Conservation (phyloP, 228 moss, liverwort and hornwort species). For the Sphagnum magellanicum region DNA sequence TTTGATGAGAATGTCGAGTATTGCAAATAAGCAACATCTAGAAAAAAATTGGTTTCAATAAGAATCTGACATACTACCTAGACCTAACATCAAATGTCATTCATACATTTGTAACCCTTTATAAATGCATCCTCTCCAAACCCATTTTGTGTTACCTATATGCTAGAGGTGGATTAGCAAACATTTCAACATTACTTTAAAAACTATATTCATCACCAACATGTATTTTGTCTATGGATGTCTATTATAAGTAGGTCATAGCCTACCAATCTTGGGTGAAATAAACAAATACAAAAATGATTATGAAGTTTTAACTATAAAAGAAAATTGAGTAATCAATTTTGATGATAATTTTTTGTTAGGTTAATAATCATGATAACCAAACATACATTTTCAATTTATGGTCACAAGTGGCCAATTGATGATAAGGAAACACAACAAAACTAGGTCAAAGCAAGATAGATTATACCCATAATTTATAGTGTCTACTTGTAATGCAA, state of each 20-base stretch:
- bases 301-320: not conserved
- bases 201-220: not conserved
- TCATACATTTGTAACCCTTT: constrained; percentile 74
- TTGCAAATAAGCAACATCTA: too few species aligned
- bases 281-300: not conserved
- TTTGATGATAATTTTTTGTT: too few species aligned
- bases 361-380: too few species aligned
- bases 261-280: not conserved
- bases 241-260: not conserved
- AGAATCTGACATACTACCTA: constrained; percentile 11
- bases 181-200: not conserved
- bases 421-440: too few species aligned
- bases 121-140: constrained; percentile 73
- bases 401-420: too few species aligned
- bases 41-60: too few species aligned
- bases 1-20: too few species aligned
- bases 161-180: not conserved
- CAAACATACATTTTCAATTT: too few species aligned
- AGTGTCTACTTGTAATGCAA: too few species aligned
- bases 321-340: not conserved
- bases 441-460: too few species aligned
- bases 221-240: not conserved
- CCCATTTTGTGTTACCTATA: constrained; percentile 55
- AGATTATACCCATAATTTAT: too few species aligned
- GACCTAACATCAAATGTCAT: constrained; percentile 45